These are phyloP conservation scores for Penicillium sp. DNA, from an alignment of 2,329 filamentous ascomycete species.

Conservation along the genomic window DNA sequence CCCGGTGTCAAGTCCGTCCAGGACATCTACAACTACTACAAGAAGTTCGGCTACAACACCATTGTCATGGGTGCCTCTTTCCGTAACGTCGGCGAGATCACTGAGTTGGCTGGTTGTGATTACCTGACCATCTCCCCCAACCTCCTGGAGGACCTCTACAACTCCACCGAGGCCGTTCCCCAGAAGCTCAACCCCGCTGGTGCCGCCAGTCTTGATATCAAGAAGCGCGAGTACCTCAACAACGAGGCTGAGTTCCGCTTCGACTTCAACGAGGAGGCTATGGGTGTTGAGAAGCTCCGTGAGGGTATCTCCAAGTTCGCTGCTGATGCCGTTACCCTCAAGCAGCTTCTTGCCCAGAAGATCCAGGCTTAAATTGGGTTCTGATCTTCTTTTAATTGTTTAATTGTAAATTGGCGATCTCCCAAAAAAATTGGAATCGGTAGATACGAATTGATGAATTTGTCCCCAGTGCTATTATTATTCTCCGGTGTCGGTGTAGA, in stretches of 20 bases:
- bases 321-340: conserved; percentile 89
- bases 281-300: conserved; percentile 98
- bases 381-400: conserved; percentile 10
- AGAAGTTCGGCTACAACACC: conserved; percentile 98
- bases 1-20: conserved; percentile 94
- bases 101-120: conserved; percentile 95
- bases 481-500: conserved; percentile 3
- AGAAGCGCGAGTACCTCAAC: conserved; percentile 88
- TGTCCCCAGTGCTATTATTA: conserved; percentile 4
- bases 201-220: conserved; percentile 69
- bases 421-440: conserved; percentile 27
- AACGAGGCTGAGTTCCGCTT: conserved; percentile 93
- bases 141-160: conserved; percentile 90
- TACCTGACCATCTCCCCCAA: conserved; percentile 98
- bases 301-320: conserved; percentile 99
- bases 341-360: conserved; percentile 89
- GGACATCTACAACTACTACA: conserved; percentile 99
- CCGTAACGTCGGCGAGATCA: conserved; percentile 95
- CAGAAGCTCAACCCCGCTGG: conserved; percentile 81
- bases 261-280: conserved; percentile 99
- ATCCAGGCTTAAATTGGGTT: conserved; percentile 51
- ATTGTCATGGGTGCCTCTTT: conserved; percentile 99
- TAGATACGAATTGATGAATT: conserved; percentile 33
- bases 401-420: conserved; percentile 29
- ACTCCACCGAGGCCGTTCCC: conserved; percentile 76